Evolutionary conservation across 106 monocot genomes (phyloP).

Genomic region (Apostasia ramifera): DNA sequence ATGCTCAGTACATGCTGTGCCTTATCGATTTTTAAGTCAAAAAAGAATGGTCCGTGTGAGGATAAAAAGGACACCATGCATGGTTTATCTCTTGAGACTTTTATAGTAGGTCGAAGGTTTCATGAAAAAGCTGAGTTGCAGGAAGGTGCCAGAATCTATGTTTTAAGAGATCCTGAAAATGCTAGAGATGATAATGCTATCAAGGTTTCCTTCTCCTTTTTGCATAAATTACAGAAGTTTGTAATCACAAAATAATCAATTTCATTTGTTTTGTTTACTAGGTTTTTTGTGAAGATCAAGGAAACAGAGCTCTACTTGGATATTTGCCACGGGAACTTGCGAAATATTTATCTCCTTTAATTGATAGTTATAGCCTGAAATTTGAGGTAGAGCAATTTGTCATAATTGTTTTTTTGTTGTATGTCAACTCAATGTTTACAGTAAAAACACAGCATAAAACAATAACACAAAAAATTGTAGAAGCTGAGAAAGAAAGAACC

Average conservation of each 20-base stretch:
- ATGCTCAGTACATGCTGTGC: background rate
- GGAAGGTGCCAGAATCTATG: conserved; percentile 32
- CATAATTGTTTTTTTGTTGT: too few species aligned
- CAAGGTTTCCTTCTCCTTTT: conserved; percentile 40
- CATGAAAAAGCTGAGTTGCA: conserved; percentile 38
- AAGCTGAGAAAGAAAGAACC: too few species aligned
- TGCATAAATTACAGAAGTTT: background rate
- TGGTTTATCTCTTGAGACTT: conserved; percentile 41
- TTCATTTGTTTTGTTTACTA: conserved; percentile 16
- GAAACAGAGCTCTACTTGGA: conserved; percentile 38
- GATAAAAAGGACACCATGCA: conserved; percentile 7
- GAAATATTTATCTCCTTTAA: conserved; percentile 62
- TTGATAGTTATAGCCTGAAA: conserved; percentile 49
- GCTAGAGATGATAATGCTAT: conserved; percentile 67
- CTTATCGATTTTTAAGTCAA: background rate
- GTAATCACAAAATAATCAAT: background rate
- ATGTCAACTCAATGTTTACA: too few species aligned
- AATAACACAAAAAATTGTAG: too few species aligned
- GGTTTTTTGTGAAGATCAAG: conserved; percentile 55
- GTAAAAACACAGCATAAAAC: too few species aligned
- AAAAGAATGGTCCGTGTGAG: conserved; percentile 9
- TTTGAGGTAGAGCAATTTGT: conserved; percentile 40
- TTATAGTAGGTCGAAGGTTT: conserved; percentile 78
- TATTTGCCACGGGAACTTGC: conserved; percentile 80
- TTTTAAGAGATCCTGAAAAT: conserved; percentile 72